Evolutionary conservation across 2,329 filamentous ascomycete species (phyloP), one percentile per base, ranked within the genome.

Genomic region (Paecilomyces niveus): DNA sequence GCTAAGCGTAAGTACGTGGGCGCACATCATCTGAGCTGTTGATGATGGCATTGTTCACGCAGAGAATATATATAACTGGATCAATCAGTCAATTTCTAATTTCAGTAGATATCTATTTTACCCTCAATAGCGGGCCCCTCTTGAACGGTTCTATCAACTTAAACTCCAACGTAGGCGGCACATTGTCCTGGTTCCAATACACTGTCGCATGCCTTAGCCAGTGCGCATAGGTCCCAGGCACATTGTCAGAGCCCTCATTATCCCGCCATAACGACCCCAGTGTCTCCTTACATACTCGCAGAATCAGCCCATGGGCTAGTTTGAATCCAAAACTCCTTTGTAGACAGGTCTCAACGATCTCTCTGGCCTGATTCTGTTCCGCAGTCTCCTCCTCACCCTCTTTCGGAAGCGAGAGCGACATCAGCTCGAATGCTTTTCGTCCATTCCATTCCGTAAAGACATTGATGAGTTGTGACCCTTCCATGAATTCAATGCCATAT

Each of bases 201-300:
- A 33, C 18, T 33, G 57, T 65, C 2, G 76, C 83, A 65, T 83
- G 69, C 21, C 83, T 73, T 55, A 85, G 62, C 81, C 81, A 85
- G 59, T 80, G 75, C 2, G 78, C 81, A 68, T 84, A 84, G 1
- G 82, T 85, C 3, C 79, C 78, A 0, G 74, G 72, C 1, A 79
- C 70, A 64, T 76, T 63, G 64, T 85, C 82, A 0, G 76, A 76
- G 1, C 80, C 82, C 1, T 70, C 67, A 62, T 84, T 62, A 33
- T 75, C 76, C 66, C 79, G 77, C 82, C 82, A 85, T 32, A 83
- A 62, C 26, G 80, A 81, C 0, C 81, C 81, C 10, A 85, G 68
- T 0, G 82, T 84, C 18, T 76, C 71, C 1, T 78, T 78, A 26
- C 77, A 68, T 0, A 84, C 76, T 35, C 76, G 72, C 8, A 83